These are phyloP conservation scores for Marasmius fiardii DNA, from an alignment of 1,284 basidiomycete genomes.

Conservation along the genomic window DNA sequence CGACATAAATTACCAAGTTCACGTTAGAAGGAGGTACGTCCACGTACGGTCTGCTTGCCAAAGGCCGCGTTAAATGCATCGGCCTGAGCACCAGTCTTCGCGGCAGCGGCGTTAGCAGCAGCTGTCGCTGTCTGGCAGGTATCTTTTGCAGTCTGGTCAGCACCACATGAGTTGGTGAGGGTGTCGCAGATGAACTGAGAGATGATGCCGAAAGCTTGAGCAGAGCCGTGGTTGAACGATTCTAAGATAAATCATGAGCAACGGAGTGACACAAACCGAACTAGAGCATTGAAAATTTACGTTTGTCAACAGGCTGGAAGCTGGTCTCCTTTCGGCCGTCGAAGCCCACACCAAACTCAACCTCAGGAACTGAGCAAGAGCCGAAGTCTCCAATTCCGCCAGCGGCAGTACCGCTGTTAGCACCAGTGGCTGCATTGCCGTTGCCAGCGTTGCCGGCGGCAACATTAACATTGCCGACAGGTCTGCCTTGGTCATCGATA, in stretches of 20 bases:
- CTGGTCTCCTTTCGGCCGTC: slow-evolving; percentile 56
- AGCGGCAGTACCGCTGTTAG: slow-evolving; percentile 14
- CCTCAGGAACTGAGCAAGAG: slow-evolving; percentile 53
- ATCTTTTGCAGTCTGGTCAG: slow-evolving; percentile 40
- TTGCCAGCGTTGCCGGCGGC: not conserved
- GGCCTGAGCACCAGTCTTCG: slow-evolving; percentile 50
- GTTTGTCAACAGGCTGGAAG: slow-evolving; percentile 44
- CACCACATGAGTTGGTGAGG: slow-evolving; percentile 40
- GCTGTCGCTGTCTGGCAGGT: slow-evolving; percentile 37
- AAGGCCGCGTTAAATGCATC: slow-evolving; percentile 59
- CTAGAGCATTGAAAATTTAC: slow-evolving; percentile 21
- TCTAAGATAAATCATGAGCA: slow-evolving; percentile 19
- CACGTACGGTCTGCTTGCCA: slow-evolving; percentile 41
- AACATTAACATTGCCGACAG: not conserved
- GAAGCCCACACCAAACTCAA: slow-evolving; percentile 58
- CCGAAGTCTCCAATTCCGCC: slow-evolving; percentile 49
- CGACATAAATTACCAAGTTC: too few relatives aligned
- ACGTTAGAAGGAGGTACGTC: too few relatives aligned
- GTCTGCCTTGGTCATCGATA: not conserved
- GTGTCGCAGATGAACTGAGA: slow-evolving; percentile 49
- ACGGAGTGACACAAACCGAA: slow-evolving; percentile 9
- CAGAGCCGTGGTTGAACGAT: slow-evolving; percentile 49
- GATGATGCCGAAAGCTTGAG: slow-evolving; percentile 53
- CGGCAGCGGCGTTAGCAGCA: slow-evolving; percentile 35
- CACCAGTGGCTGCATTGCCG: not conserved